Percentiles rank a stretch among this genome's conserved stretches.
Evolutionary conservation across 345 rosid species (phyloP).

Genomic region (Firmiana major): DNA sequence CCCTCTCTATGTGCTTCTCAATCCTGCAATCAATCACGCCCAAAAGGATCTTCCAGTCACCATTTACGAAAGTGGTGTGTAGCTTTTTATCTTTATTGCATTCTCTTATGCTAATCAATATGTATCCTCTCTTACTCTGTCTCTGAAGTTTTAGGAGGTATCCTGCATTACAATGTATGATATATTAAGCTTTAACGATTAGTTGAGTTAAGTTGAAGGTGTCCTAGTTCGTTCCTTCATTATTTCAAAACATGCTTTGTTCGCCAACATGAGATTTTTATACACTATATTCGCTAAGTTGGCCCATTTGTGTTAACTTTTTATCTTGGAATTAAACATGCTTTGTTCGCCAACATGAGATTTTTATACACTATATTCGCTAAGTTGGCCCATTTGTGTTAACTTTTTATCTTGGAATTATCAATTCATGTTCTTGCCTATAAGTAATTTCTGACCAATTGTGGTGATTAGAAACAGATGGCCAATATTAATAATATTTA

Average conservation of each 20-base stretch:
- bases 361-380: not conserved
- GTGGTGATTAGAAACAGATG: not conserved
- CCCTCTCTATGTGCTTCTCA: slow-evolving; percentile 86
- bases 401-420: not conserved
- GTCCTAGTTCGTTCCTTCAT: not conserved
- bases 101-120: not conserved
- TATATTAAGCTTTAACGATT: not conserved
- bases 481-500: not conserved
- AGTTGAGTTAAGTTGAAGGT: not conserved
- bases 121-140: not conserved
- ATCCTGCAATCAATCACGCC: slow-evolving; percentile 78
- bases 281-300: not conserved
- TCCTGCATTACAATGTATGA: too few species aligned
- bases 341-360: not conserved
- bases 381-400: not conserved
- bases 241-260: not conserved
- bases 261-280: not conserved
- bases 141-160: not conserved
- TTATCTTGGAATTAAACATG: too few species aligned
- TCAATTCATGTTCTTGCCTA: not conserved
- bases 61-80: slow-evolving; percentile 82
- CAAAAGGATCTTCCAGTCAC: slow-evolving; percentile 95
- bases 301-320: not conserved
- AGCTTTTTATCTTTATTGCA: not conserved
- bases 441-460: not conserved